Base-by-base conservation (phyloP, 1,139 yeast genomes). In the Pichia sp. region DNA sequence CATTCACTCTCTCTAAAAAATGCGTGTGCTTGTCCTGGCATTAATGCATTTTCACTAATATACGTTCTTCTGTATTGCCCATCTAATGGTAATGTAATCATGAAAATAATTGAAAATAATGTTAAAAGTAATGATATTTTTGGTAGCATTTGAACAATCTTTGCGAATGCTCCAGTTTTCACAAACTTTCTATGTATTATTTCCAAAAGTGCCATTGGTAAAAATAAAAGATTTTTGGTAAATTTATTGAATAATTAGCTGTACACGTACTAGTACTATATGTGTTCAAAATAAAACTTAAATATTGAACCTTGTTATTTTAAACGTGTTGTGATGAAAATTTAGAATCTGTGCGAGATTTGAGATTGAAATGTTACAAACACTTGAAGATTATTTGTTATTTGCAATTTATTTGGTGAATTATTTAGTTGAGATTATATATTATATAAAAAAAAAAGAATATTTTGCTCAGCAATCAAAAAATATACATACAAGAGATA, bases 21-120 rank as follows among this genome's bases (percentile, higher is more conserved):
- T 19, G 96, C 85, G 61, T 84, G 85, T 3, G 93, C 98, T 67
- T 93, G 98, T 0, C 95, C 91, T 14, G 99, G 98, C 87, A 95
- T 84, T 67, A 95, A 74, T 38, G 99, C 99, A 70, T 93, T 95
- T 66, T 95, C 99, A 10, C 96, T 86, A 25, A 91, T 87, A 66
- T 93, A 93, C 8, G 96, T 88, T 59, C 76, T 72, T 52, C 97
- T 74, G 65, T 74, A 89, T 66, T 87, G 88, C 27, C 96, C 98
- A 43, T 86, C 86, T 61, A 83, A 60, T 0, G 99, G 97, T 50
- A 88, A 72, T 9, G 74, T 67, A n/a, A 80, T 69, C 46, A 93
- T 71, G 88, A 96, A 85, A 5, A 87, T 62, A 13, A 65, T 46
- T 42, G 96, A 89, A 22, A 77, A 67, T 1, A 87, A 18, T 0